These are phyloP conservation scores for Aspergillus asperescens DNA, from an alignment of 495 filamentous ascomycete genomes.

Conservation along the genomic window DNA sequence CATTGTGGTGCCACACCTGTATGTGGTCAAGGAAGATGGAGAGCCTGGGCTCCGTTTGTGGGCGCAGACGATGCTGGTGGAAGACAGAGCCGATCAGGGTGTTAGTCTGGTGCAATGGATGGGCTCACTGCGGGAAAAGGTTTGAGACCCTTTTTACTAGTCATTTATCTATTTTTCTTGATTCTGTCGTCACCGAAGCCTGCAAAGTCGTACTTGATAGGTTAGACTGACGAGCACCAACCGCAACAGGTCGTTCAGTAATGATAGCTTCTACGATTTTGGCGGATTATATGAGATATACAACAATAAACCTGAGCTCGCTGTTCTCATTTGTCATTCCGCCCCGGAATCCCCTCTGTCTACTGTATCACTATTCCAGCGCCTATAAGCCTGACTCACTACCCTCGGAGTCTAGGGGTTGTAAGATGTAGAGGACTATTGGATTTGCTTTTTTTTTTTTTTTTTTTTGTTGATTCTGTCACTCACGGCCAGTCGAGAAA, in stretches of 20 bases:
- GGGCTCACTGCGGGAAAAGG: conserved; percentile 90
- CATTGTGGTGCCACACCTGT: conserved; percentile 85
- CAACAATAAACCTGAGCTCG: conserved; percentile 16
- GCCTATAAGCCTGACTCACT: neutral
- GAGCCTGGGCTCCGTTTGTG: conserved; percentile 93
- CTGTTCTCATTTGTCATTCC: neutral
- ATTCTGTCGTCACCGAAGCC: conserved; percentile 9
- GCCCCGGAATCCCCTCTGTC: neutral
- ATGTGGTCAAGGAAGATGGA: conserved; percentile 90
- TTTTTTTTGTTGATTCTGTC: neutral
- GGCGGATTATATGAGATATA: conserved; percentile 24
- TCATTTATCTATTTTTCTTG: conserved; percentile 2
- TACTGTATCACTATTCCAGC: conserved; percentile 3
- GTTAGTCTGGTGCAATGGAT: conserved; percentile 92
- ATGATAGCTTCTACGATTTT: conserved; percentile 25
- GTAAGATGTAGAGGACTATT: neutral
- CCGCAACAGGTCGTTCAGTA: conserved; percentile 31
- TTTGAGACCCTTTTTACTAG: conserved; percentile 44
- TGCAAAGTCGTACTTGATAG: conserved; percentile 14
- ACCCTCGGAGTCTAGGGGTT: neutral
- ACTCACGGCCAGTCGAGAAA: neutral
- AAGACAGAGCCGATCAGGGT: conserved; percentile 91
- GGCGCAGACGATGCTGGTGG: conserved; percentile 93
- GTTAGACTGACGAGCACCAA: conserved; percentile 24
- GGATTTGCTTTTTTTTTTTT: neutral